Base-by-base conservation (phyloP, 1,284 basidiomycete genomes). In the Mycena citricolor region DNA sequence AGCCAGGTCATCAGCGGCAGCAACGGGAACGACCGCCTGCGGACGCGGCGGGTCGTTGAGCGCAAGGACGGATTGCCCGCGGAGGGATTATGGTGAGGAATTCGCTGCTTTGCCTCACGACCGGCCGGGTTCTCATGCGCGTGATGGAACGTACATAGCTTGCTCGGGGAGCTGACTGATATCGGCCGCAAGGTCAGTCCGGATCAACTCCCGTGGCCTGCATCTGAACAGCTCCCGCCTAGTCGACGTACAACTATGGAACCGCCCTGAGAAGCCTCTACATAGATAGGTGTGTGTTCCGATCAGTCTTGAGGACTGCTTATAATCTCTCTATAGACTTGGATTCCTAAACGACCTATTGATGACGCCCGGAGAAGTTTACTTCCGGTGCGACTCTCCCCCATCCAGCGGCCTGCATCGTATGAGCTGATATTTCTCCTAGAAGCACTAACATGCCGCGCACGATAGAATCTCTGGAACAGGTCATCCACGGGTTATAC, bases 131-230 rank as follows among this genome's bases (percentile, higher is more conserved):
- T 46, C 30, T 51, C 5, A 39, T 34, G 38, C 28, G 17, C 31
- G 11, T 17, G 32, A 17, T 30, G 32, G 40, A 16, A 11, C 28
- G 10, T 30, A 13, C 34, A 4, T 46, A 87, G 87, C 60, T 64
- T 90, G 44, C 66, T 89, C 12, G 90, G 89, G 22, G 87, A 90
- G 60, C 64, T 92, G 51, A 90, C 89, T 8, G 89, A 92, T 57
- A 54, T 85, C 5, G 89, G 89, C 24, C 73, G 83, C 58, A 68
- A 81, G 67, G 85, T 82, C 56, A n/a, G n/a, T n/a, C n/a, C n/a
- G 21, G 63, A 34, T 30, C 35, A 24, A 20, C 21, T 28, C 13
- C 12, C 42, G 31, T 42, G 4, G 12, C 26, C 14, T 41, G 13
- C 6, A 31, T n/a, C 40, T 36, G 29, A n/a, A 22, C 28, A 38